Percentiles rank a stretch among this genome's conserved stretches.
Evolutionary conservation across 495 filamentous ascomycete genomes (phyloP).

Genomic region (Penicillium ochrochloron): DNA sequence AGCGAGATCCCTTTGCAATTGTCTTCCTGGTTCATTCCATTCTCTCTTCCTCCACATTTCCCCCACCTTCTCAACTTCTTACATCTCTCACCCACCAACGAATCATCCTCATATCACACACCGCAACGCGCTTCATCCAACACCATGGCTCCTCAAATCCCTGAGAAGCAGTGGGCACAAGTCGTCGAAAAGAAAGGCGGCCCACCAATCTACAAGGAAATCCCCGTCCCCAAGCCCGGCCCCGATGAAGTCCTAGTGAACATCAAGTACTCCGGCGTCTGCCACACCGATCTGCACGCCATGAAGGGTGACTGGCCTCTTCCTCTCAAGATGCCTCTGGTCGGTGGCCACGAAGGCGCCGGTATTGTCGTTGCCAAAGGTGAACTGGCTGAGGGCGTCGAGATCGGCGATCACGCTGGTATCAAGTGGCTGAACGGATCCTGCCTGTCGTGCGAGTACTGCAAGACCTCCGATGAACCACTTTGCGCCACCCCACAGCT

Average conservation of each 20-base stretch:
- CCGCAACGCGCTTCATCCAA: not conserved
- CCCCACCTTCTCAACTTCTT: not conserved
- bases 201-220: conserved; percentile 77
- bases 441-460: conserved; percentile 74
- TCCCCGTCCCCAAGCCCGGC: conserved; percentile 74
- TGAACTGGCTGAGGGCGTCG: conserved; percentile 66
- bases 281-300: conserved; percentile 84
- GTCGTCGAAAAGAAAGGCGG: conserved; percentile 78
- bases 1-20: not conserved
- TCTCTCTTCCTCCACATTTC: not conserved
- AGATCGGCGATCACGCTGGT: conserved; percentile 75
- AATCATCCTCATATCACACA: not conserved
- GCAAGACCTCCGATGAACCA: conserved; percentile 68
- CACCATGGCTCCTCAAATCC: conserved; percentile 49
- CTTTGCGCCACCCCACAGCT: conserved; percentile 68
- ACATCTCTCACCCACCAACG: not conserved
- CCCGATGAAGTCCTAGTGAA: conserved; percentile 87
- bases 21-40: not conserved
- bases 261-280: conserved; percentile 89
- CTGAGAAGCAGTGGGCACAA: conserved; percentile 81
- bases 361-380: conserved; percentile 80
- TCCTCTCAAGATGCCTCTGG: conserved; percentile 74
- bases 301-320: conserved; percentile 88
- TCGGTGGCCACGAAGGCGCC: conserved; percentile 87
- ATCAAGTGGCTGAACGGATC: conserved; percentile 86